Conservation (phyloP, 768 basidiomycete species). For the Boletus rufocinnamomeus region DNA sequence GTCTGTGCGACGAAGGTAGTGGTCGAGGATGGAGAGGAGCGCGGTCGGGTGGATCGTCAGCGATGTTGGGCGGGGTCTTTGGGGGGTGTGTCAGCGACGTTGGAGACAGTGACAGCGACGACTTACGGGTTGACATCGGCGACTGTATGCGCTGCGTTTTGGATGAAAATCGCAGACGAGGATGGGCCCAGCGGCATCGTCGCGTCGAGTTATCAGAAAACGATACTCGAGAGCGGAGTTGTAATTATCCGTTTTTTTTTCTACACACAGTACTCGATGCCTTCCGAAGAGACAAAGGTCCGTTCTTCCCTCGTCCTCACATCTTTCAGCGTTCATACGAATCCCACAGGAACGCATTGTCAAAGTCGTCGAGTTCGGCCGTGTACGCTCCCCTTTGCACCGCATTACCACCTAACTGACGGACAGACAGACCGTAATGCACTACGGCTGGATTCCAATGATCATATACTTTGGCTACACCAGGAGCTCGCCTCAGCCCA, state of each 20-base stretch:
- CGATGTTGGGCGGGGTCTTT: slow-evolving; percentile 67
- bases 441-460: slow-evolving; percentile 95
- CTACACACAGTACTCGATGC: slow-evolving; percentile 49
- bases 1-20: slow-evolving; percentile 87
- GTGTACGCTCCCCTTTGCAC: slow-evolving; percentile 53
- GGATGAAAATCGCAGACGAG: slow-evolving; percentile 48
- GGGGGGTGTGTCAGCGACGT: background rate
- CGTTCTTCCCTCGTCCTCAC: slow-evolving; percentile 5
- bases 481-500: slow-evolving; percentile 90
- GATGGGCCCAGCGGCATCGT: slow-evolving; percentile 52
- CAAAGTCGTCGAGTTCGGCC: slow-evolving; percentile 77
- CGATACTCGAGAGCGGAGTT: slow-evolving; percentile 33
- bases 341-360: slow-evolving; percentile 66
- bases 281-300: slow-evolving; percentile 91
- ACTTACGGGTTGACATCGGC: slow-evolving; percentile 39
- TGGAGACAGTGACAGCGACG: background rate
- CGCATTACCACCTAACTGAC: slow-evolving; percentile 2
- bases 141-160: slow-evolving; percentile 34
- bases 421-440: slow-evolving; percentile 69
- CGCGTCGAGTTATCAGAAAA: slow-evolving; percentile 14
- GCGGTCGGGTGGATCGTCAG: slow-evolving; percentile 91
- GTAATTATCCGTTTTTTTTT: slow-evolving; percentile 22
- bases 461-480: slow-evolving; percentile 96
- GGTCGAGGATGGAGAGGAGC: slow-evolving; percentile 93
- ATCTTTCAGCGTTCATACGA: background rate